Percentiles rank a stretch among this genome's conserved stretches.
Conservation (phyloP, 2,329 filamentous ascomycete species). For the Pseudocercospora musae region DNA sequence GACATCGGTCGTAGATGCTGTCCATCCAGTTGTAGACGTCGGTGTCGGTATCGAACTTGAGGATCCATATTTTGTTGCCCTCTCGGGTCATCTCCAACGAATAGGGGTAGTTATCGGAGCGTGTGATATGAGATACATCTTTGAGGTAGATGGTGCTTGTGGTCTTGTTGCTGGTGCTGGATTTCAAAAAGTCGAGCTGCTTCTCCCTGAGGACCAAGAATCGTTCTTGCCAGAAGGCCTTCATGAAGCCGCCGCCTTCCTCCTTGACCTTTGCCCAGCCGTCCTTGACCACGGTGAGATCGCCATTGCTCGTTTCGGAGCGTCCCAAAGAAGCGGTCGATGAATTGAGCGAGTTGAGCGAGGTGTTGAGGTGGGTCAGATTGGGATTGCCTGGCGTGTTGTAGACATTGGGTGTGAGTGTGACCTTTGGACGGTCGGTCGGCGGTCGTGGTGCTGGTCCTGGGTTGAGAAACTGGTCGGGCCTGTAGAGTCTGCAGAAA, state of each 20-base stretch:
- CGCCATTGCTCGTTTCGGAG: slow-evolving; percentile 39
- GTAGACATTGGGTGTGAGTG: slow-evolving; percentile 68
- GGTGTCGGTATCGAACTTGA: slow-evolving; percentile 91
- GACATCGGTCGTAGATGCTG: slow-evolving; percentile 93
- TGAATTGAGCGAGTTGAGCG: slow-evolving; percentile 38
- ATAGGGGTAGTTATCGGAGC: slow-evolving; percentile 85
- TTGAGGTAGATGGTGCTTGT: slow-evolving; percentile 81
- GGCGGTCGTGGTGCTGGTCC: slow-evolving; percentile 91
- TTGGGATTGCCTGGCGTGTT: slow-evolving; percentile 74
- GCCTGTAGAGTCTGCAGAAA: slow-evolving; percentile 54
- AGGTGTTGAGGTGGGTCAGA: slow-evolving; percentile 16
- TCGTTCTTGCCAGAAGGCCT: slow-evolving; percentile 74
- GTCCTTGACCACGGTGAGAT: slow-evolving; percentile 50
- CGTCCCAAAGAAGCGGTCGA: slow-evolving; percentile 41
- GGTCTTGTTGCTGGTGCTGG: slow-evolving; percentile 74
- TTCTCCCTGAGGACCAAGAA: slow-evolving; percentile 90
- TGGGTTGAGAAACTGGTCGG: slow-evolving; percentile 87
- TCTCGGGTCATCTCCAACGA: slow-evolving; percentile 95
- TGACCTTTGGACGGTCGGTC: slow-evolving; percentile 70
- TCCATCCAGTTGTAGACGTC: slow-evolving; percentile 99
- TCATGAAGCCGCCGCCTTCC: slow-evolving; percentile 66
- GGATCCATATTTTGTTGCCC: slow-evolving; percentile 78
- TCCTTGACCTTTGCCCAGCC: slow-evolving; percentile 87
- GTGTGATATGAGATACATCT: slow-evolving; percentile 84
- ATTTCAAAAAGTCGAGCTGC: slow-evolving; percentile 91